A percentile compares a stretch with the other conserved stretches of the same genome.
phyloP scores from a whole-genome alignment of 192 early-diverging fungal species.

The Pilobolus umbonatus region DNA sequence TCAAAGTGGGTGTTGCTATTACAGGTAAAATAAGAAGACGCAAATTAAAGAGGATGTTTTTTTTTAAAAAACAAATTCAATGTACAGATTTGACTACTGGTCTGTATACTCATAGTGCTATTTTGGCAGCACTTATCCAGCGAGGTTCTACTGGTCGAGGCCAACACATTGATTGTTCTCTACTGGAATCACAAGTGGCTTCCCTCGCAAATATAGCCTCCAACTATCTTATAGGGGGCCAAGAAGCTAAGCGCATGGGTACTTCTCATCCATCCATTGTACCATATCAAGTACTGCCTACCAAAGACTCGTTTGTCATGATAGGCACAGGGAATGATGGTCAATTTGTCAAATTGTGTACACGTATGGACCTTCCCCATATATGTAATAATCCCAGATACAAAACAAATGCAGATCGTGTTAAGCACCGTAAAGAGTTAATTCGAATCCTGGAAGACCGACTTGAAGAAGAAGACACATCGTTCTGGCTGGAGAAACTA shows the following conservation, averaged over 20 bases:
- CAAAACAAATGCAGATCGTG: conserved; percentile 68
- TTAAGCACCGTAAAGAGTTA: conserved; percentile 63
- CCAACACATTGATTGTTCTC: conserved; percentile 82
- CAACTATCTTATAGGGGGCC: conserved; percentile 77
- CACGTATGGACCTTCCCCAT: conserved; percentile 40
- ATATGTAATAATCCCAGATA: conserved; percentile 51
- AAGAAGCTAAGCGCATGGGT: conserved; percentile 81
- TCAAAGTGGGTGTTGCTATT: conserved; percentile 97
- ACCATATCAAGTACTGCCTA: conserved; percentile 85
- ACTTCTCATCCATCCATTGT: conserved; percentile 89
- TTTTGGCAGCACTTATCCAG: conserved; percentile 80
- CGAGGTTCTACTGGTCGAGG: conserved; percentile 62
- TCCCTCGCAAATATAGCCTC: conserved; percentile 88
- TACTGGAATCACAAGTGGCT: conserved; percentile 86
- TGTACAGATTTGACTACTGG: conserved; percentile 37
- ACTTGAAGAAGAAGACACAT: conserved; percentile 47
- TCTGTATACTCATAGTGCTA: conserved; percentile 83
- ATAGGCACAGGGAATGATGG: conserved; percentile 89
- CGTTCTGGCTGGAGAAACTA: conserved; percentile 59
- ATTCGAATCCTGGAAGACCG: conserved; percentile 51
- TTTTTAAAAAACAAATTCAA: not conserved
- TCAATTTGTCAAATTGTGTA: conserved; percentile 72
- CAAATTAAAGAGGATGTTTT: not conserved
- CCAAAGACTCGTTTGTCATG: conserved; percentile 74
- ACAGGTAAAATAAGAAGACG: conserved; percentile 54